phyloP scores from a whole-genome alignment of 1,284 basidiomycete genomes.

The Ceratobasidium sp. region DNA sequence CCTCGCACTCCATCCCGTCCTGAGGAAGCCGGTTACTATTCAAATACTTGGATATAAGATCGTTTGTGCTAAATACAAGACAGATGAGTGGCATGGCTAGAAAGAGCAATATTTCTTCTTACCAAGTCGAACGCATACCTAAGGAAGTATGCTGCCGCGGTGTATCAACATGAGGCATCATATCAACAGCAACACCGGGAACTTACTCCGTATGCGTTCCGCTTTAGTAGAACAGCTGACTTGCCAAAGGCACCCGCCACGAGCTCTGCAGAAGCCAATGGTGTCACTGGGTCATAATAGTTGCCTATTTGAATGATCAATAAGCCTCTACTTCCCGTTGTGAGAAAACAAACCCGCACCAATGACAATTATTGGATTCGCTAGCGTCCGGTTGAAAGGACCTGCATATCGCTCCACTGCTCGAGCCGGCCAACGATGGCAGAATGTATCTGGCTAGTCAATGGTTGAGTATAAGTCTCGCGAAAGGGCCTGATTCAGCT shows the following conservation, averaged over 20 bases:
- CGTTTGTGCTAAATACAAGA: neutral
- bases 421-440: slow-evolving; percentile 30
- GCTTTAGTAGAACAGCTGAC: slow-evolving; percentile 24
- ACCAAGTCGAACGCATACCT: slow-evolving; percentile 36
- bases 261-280: slow-evolving; percentile 13
- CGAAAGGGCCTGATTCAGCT: neutral
- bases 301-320: slow-evolving; percentile 2
- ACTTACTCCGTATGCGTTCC: slow-evolving; percentile 37
- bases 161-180: neutral
- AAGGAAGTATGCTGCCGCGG: slow-evolving; percentile 35
- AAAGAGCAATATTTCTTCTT: neutral
- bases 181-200: neutral
- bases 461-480: neutral
- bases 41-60: neutral
- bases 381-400: slow-evolving; percentile 31
- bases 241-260: slow-evolving; percentile 31
- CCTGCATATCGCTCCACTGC: slow-evolving; percentile 39
- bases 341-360: neutral
- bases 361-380: slow-evolving; percentile 42
- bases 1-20: neutral
- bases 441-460: neutral
- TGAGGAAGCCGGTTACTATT: neutral
- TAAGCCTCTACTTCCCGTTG: neutral
- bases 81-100: neutral
- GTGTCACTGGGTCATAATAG: slow-evolving; percentile 40